phyloP scores from a whole-genome alignment of 495 filamentous ascomycete species.

The Cercophora scortea region DNA sequence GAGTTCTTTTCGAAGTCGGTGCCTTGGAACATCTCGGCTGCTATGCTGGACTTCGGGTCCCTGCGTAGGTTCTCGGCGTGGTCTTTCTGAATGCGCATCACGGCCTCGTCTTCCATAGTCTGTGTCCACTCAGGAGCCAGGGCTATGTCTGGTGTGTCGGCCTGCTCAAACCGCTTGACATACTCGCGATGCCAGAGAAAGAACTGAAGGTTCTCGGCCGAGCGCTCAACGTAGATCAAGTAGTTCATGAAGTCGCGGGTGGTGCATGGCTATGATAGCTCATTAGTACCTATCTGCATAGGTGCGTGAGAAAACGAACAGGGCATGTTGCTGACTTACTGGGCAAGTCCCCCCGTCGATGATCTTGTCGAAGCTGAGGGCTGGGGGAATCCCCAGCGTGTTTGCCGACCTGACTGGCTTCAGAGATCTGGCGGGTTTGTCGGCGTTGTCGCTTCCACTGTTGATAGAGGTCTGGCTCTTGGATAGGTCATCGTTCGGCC shows the following conservation, averaged over 20 bases:
- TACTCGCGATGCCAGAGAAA: constrained; percentile 70
- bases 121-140: constrained; percentile 58
- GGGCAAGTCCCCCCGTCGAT: constrained; percentile 66
- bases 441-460: constrained; percentile 7
- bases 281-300: background rate
- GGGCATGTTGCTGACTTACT: constrained; percentile 36
- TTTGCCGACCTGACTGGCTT: constrained; percentile 12
- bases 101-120: constrained; percentile 42
- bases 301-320: background rate
- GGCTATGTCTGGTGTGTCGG: constrained; percentile 41
- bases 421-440: constrained; percentile 12
- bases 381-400: constrained; percentile 50
- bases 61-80: constrained; percentile 25
- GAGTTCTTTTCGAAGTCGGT: constrained; percentile 48
- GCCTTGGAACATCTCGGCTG: constrained; percentile 42
- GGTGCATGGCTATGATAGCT: constrained; percentile 55
- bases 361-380: constrained; percentile 64
- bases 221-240: constrained; percentile 62
- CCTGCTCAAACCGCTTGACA: constrained; percentile 46
- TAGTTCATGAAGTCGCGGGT: constrained; percentile 76
- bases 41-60: constrained; percentile 11
- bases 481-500: constrained; percentile 15
- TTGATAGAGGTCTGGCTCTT: constrained; percentile 17
- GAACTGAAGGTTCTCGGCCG: constrained; percentile 75
- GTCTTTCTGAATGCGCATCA: constrained; percentile 30